Base-by-base conservation (phyloP, 768 basidiomycete genomes). In the Agaricus bisporus region DNA sequence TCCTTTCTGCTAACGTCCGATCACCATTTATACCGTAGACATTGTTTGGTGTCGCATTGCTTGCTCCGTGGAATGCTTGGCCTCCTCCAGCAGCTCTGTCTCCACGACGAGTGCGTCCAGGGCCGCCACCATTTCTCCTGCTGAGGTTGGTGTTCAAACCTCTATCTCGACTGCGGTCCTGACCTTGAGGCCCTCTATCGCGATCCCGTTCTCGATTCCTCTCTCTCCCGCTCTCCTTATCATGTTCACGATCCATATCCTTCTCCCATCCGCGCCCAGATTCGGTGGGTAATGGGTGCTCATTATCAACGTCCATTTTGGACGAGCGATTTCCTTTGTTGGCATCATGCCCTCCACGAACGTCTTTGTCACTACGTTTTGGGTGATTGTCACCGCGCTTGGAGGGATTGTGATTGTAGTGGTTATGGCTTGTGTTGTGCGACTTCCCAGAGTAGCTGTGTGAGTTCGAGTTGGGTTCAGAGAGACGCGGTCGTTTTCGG, bases 1-100 rank as follows among this genome's bases (percentile, higher is more conserved):
- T 79, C 63, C 89, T 74, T 69, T 91, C 87, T 67, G 84, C 86
- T 74, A 91, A 82, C 75, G 89, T 88, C 80, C 88, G 88, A 74
- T 87, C 85, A 42, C 64, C 64, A 35, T 61, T 51, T 38, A 73
- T 73, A 58, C 72, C 68, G 58, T 70, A 70, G 55, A 66, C 55
- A 57, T 63, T 66, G 54, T 67, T 69, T 54, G 66, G 50, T 58
- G 66, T 50, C 64, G 72, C 57, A 49, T 56, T 64, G 46, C 55
- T 55, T 18, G 35, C 60, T 59, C 61, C 64, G 74, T 66, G 62
- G 74, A 65, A 47, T 45, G 29, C 17, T 39, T 60, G 63, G 65
- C 49, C 69, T 54, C 68, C 60, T 15, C 72, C 64, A 43, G 32
- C 32, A 7, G 68, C 60, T 4, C 73, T 67, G 41, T 74, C 68